Percentiles rank a stretch among this genome's conserved stretches.
phyloP scores from a whole-genome alignment of 768 basidiomycete species.

The Leccinum aurantiacum region DNA sequence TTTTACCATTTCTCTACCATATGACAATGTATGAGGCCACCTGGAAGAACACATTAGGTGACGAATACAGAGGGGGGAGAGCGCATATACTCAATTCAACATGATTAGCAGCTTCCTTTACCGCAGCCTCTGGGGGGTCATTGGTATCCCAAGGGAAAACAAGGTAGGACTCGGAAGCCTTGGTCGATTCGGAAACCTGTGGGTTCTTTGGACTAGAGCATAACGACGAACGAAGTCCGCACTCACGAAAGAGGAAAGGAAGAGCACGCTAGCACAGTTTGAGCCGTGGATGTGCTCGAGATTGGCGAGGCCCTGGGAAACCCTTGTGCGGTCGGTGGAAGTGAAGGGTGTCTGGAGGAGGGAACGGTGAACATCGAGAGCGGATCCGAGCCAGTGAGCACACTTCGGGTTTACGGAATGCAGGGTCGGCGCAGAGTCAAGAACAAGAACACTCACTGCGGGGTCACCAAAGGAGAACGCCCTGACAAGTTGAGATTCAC shows the following conservation, averaged over 20 bases:
- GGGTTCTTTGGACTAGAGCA: constrained; percentile 14
- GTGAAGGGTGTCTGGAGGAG: constrained; percentile 28
- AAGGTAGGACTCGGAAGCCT: constrained; percentile 50
- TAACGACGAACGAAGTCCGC: neutral
- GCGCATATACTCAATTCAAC: constrained; percentile 16
- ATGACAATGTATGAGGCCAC: constrained; percentile 13
- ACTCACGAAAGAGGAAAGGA: constrained; percentile 18
- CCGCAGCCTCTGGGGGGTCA: constrained; percentile 63
- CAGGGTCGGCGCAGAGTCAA: constrained; percentile 10
- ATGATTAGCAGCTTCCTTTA: constrained; percentile 19
- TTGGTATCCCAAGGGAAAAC: constrained; percentile 84
- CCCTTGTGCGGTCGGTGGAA: constrained; percentile 11
- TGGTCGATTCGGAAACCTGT: constrained; percentile 20
- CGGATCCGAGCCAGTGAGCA: constrained; percentile 36
- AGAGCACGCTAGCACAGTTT: constrained; percentile 54
- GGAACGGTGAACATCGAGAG: constrained; percentile 30
- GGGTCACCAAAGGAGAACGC: constrained; percentile 88
- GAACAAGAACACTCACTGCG: constrained; percentile 42
- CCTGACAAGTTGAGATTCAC: constrained; percentile 90
- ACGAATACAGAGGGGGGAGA: neutral
- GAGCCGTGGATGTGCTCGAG: constrained; percentile 50
- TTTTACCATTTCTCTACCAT: constrained; percentile 40
- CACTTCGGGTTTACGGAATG: constrained; percentile 45
- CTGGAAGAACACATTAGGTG: neutral
- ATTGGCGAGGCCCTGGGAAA: constrained; percentile 20